Evolutionary conservation across 164 flowering plant species (phyloP).

Genomic region (Umbilicus rupestris): DNA sequence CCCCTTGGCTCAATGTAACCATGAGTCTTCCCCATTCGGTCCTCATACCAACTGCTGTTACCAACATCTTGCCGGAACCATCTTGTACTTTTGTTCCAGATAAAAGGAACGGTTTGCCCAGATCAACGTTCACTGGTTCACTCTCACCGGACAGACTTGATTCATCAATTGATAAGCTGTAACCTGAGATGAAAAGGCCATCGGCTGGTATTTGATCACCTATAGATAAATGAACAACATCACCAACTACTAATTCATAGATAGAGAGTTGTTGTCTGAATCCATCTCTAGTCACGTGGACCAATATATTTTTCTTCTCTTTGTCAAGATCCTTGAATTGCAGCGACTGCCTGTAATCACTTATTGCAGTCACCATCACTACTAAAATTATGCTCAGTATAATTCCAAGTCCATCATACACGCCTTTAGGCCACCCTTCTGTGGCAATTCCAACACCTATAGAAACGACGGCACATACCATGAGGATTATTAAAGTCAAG

Average conservation of each 20-base stretch:
- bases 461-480: slow-evolving; percentile 43
- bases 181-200: slow-evolving; percentile 34
- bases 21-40: slow-evolving; percentile 55
- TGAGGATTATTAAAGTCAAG: slow-evolving; percentile 38
- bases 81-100: slow-evolving; percentile 52
- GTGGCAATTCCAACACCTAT: slow-evolving; percentile 48
- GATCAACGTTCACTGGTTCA: slow-evolving; percentile 26
- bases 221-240: slow-evolving; percentile 38
- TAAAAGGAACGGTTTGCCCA: slow-evolving; percentile 31
- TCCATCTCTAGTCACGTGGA: slow-evolving; percentile 46
- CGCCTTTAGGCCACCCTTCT: slow-evolving; percentile 52
- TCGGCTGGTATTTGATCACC: slow-evolving; percentile 54
- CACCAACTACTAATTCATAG: slow-evolving; percentile 43
- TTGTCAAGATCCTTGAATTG: slow-evolving; percentile 41
- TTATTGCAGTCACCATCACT: slow-evolving; percentile 45
- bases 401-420: slow-evolving; percentile 51
- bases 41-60: slow-evolving; percentile 47
- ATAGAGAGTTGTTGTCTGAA: slow-evolving; percentile 34
- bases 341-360: slow-evolving; percentile 49
- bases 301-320: slow-evolving; percentile 37
- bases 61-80: slow-evolving; percentile 45
- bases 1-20: slow-evolving; percentile 39
- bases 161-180: slow-evolving; percentile 32
- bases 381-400: slow-evolving; percentile 36
- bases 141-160: slow-evolving; percentile 47